These are phyloP conservation scores for Blastomyces emzantsi DNA, from an alignment of 2,329 filamentous ascomycete genomes.

Conservation along the genomic window DNA sequence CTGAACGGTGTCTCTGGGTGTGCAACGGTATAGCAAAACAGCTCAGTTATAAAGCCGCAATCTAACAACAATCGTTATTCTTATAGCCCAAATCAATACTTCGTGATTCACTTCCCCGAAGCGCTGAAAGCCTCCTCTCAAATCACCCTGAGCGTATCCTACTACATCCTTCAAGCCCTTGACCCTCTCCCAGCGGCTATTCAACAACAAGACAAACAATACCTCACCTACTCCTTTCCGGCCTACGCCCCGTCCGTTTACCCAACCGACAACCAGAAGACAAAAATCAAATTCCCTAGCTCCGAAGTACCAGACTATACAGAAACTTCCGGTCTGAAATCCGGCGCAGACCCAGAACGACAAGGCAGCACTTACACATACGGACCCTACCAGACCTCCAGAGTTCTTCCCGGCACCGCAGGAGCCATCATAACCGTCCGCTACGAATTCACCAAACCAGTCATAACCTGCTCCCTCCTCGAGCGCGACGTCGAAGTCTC, in stretches of 20 bases:
- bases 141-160: constrained; percentile 80
- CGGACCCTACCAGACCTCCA: constrained; percentile 63
- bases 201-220: constrained; percentile 78
- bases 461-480: constrained; percentile 67
- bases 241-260: constrained; percentile 80
- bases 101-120: constrained; percentile 66
- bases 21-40: neutral
- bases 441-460: constrained; percentile 91
- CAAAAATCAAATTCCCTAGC: constrained; percentile 81
- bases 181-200: constrained; percentile 72
- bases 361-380: constrained; percentile 82
- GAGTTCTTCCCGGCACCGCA: constrained; percentile 66
- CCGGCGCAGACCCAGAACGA: constrained; percentile 62
- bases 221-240: constrained; percentile 75
- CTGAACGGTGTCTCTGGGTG: constrained; percentile 26
- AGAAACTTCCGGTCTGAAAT: constrained; percentile 53
- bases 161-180: constrained; percentile 70
- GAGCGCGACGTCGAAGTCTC: constrained; percentile 92
- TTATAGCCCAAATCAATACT: constrained; percentile 65
- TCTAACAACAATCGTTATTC: constrained; percentile 21
- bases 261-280: constrained; percentile 85
- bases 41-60: neutral
- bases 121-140: constrained; percentile 68
- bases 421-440: constrained; percentile 60
- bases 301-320: constrained; percentile 78